These are phyloP conservation scores for Trichoderma lentiforme DNA, from an alignment of 2,329 filamentous ascomycete genomes.

Conservation along the genomic window DNA sequence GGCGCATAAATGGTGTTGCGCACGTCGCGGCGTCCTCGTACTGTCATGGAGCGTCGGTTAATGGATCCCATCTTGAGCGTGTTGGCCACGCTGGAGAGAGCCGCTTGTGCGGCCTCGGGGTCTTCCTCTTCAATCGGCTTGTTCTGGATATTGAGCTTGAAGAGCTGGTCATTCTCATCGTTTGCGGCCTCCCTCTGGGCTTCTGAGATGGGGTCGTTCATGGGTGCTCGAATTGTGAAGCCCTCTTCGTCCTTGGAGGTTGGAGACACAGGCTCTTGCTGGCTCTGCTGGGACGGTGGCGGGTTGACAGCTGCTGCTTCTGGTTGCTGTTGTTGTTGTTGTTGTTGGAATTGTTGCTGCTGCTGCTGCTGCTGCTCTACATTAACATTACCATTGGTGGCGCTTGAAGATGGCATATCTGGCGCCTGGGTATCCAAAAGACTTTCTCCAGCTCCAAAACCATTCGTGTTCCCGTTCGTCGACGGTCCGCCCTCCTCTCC, in stretches of 20 bases:
- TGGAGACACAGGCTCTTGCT: slow-evolving; percentile 23
- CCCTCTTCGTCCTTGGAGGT: slow-evolving; percentile 65
- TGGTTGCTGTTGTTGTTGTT: slow-evolving; percentile 25
- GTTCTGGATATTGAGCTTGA: slow-evolving; percentile 77
- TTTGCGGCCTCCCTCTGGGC: slow-evolving; percentile 61
- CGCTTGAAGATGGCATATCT: slow-evolving; percentile 27
- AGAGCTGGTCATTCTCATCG: slow-evolving; percentile 62
- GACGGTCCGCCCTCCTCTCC: slow-evolving; percentile 20
- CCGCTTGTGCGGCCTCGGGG: slow-evolving; percentile 68
- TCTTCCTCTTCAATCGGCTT: slow-evolving; percentile 76
- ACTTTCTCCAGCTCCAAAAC: slow-evolving; percentile 31
- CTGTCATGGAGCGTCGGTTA: slow-evolving; percentile 64
- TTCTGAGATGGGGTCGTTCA: slow-evolving; percentile 65
- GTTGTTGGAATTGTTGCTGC: neutral
- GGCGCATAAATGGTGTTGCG: slow-evolving; percentile 86
- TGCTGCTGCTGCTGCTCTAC: slow-evolving; percentile 36
- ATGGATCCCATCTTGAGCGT: slow-evolving; percentile 65
- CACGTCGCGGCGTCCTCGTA: slow-evolving; percentile 85
- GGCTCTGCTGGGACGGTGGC: slow-evolving; percentile 45
- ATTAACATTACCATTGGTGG: slow-evolving; percentile 47
- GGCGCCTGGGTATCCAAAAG: slow-evolving; percentile 31
- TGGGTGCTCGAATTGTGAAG: slow-evolving; percentile 66
- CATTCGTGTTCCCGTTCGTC: slow-evolving; percentile 41
- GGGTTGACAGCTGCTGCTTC: slow-evolving; percentile 49
- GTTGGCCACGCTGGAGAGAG: slow-evolving; percentile 71